Evolutionary conservation across 257 asterid species (phyloP).

Genomic region (Nicotiana tabacum): DNA sequence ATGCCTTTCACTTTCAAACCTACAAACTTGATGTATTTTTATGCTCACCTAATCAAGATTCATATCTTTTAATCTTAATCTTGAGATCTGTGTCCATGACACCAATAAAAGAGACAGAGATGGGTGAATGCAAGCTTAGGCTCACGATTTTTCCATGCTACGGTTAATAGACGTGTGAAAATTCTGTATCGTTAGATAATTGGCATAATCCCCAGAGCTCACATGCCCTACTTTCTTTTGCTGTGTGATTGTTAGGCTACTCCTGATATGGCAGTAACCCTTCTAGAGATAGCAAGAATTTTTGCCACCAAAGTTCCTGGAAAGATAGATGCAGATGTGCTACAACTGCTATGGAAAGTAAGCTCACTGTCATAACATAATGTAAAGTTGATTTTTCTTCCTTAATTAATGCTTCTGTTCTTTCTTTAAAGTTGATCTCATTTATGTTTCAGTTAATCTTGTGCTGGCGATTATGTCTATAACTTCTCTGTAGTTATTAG

Average conservation of each 20-base stretch:
- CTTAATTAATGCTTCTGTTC: background rate
- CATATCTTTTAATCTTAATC: background rate
- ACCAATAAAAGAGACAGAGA: background rate
- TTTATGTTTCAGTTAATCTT: background rate
- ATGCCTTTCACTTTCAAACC: too few species aligned
- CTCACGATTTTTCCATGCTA: background rate
- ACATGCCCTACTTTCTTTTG: conserved; percentile 12
- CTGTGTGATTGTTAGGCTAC: conserved; percentile 66
- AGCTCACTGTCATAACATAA: conserved; percentile 20
- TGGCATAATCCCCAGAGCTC: background rate
- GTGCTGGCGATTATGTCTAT: background rate
- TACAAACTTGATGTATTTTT: background rate
- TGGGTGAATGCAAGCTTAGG: background rate
- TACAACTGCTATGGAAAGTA: conserved; percentile 98
- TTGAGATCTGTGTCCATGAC: background rate
- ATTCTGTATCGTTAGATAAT: background rate
- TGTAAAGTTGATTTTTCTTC: conserved; percentile 12
- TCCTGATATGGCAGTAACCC: conserved; percentile 99
- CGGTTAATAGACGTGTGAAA: background rate
- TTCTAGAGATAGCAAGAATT: conserved; percentile 94
- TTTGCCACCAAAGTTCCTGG: conserved; percentile 99
- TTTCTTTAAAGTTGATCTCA: background rate
- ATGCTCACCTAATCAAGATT: background rate
- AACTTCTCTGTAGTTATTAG: background rate
- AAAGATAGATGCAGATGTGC: conserved; percentile 97